phyloP scores from a whole-genome alignment of 2,329 filamentous ascomycete genomes.

The Trichoderma guizhouense region DNA sequence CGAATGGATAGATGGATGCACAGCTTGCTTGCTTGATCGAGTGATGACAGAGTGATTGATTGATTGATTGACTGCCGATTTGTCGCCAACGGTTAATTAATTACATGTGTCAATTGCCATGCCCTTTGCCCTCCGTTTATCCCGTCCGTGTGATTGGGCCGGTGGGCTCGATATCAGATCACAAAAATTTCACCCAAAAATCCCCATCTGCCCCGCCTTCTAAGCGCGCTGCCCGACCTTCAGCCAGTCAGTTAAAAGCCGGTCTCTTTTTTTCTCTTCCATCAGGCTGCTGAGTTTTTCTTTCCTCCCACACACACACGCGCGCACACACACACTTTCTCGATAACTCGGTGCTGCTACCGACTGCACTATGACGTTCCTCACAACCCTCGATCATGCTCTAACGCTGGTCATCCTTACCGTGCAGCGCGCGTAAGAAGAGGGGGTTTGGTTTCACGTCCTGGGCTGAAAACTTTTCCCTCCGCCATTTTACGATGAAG shows the following conservation, averaged over 20 bases:
- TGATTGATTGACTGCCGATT: not conserved
- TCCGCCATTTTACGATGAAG: not conserved
- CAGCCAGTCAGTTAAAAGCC: constrained; percentile 6
- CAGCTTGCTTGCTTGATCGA: not conserved
- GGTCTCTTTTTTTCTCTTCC: not conserved
- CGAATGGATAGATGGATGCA: not conserved
- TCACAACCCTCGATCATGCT: not conserved
- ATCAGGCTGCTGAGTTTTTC: not conserved
- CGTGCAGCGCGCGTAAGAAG: not conserved
- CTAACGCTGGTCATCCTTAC: constrained; percentile 6
- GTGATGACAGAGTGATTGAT: not conserved
- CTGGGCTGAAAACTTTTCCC: not conserved
- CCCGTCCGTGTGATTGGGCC: not conserved
- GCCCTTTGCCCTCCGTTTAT: not conserved
- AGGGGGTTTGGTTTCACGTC: not conserved
- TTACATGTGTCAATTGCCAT: constrained; percentile 4
- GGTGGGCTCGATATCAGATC: not conserved
- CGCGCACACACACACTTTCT: not conserved
- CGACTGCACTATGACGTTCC: constrained; percentile 14
- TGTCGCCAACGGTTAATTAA: not conserved
- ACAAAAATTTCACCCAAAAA: constrained; percentile 2
- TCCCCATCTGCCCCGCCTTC: not conserved
- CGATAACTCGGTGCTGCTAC: not conserved
- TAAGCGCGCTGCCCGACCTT: constrained; percentile 10
- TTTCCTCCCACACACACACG: not conserved